Evolutionary conservation across 352 stramenopile species (phyloP).

Genomic region (Phytopythium mirpurense): DNA sequence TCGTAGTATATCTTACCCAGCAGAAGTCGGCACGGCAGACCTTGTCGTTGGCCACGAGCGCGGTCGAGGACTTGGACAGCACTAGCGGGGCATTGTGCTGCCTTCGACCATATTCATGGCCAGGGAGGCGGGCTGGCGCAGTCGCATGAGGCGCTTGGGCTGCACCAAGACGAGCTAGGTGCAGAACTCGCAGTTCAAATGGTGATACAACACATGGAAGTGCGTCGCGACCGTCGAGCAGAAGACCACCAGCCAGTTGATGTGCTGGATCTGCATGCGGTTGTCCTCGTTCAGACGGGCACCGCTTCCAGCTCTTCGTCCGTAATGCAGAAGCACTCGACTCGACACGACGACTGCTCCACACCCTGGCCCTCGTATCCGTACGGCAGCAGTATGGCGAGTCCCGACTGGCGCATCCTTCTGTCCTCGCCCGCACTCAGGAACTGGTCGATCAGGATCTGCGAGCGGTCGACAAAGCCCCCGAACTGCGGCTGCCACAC

Average conservation of each 20-base stretch:
- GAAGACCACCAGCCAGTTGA: conserved; percentile 97
- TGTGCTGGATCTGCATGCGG: conserved; percentile 96
- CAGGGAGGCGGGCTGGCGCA: conserved; percentile 88
- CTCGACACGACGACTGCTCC: conserved; percentile 93
- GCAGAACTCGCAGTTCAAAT: conserved; percentile 96
- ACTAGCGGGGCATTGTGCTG: conserved; percentile 91
- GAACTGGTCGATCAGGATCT: conserved; percentile 98
- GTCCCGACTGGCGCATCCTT: conserved; percentile 93
- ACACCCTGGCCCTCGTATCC: conserved; percentile 96
- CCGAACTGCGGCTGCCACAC: conserved; percentile 96
- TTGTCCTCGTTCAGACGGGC: conserved; percentile 89
- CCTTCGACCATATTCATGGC: conserved; percentile 93
- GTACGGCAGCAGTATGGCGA: conserved; percentile 94
- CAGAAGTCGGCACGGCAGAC: conserved; percentile 91
- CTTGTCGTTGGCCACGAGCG: conserved; percentile 43
- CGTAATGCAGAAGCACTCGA: conserved; percentile 93
- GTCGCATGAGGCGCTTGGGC: conserved; percentile 94
- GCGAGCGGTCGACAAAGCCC: conserved; percentile 95
- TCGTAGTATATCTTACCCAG: conserved; percentile 98
- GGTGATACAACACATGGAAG: conserved; percentile 88
- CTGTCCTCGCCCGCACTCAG: conserved; percentile 95
- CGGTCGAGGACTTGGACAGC: conserved; percentile 75
- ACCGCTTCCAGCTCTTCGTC: conserved; percentile 95
- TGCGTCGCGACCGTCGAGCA: conserved; percentile 92
- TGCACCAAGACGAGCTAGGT: conserved; percentile 96